A percentile compares a stretch with the other conserved stretches of the same genome.
phyloP scores from a whole-genome alignment of 1,284 basidiomycete species.

The Rhodotorula sp. region DNA sequence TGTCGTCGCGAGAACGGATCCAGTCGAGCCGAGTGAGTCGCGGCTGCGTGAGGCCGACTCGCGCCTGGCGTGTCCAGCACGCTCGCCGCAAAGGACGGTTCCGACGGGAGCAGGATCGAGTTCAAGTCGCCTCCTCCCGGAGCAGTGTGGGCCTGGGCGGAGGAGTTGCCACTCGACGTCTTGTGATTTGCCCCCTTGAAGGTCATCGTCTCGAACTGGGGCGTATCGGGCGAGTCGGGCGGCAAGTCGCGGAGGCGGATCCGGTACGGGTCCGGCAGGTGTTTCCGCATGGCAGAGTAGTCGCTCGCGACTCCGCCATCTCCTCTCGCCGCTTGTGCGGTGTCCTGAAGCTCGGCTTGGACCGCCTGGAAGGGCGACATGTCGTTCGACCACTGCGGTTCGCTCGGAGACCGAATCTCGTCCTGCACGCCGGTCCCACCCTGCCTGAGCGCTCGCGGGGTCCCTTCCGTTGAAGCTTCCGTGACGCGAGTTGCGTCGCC shows the following conservation, averaged over 20 bases:
- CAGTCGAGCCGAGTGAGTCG: conserved; percentile 34
- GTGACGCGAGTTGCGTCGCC: conserved; percentile 14
- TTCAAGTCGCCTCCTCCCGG: not conserved
- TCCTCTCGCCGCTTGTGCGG: not conserved
- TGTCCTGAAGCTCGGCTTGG: conserved; percentile 15
- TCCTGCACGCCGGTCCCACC: not conserved
- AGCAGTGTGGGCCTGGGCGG: not conserved
- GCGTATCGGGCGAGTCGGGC: conserved; percentile 43
- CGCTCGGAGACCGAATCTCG: conserved; percentile 8
- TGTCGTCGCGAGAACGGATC: conserved; percentile 39
- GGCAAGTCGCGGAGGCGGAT: conserved; percentile 34
- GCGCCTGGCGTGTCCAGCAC: conserved; percentile 3
- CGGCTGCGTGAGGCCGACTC: conserved; percentile 8
- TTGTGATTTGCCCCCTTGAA: not conserved
- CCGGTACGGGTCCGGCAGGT: conserved; percentile 16
- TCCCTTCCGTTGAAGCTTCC: conserved; percentile 6
- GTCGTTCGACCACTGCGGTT: conserved; percentile 31
- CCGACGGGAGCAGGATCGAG: not conserved
- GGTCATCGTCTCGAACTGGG: conserved; percentile 39
- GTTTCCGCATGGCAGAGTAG: conserved; percentile 6
- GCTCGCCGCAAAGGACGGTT: conserved; percentile 15
- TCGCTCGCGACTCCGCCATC: not conserved
- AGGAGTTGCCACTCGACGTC: not conserved
- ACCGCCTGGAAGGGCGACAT: conserved; percentile 30
- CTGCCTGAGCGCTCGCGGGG: conserved; percentile 13